These are phyloP conservation scores for Aspergillus olivimuriae DNA, from an alignment of 495 filamentous ascomycete genomes.

Conservation along the genomic window DNA sequence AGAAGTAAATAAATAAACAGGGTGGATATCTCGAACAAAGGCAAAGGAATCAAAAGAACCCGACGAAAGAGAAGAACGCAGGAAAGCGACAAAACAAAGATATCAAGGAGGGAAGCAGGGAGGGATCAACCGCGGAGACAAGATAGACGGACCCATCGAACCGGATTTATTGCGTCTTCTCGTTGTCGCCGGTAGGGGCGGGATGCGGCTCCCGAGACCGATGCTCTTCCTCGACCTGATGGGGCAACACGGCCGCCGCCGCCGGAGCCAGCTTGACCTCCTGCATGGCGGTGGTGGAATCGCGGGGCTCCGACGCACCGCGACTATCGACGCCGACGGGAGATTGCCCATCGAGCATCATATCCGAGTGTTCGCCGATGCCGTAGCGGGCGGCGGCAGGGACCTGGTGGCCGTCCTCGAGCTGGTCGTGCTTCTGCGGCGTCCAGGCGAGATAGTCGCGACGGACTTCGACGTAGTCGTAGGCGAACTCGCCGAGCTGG, in stretches of 20 bases:
- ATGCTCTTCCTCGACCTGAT: constrained; percentile 29
- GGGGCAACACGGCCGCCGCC: constrained; percentile 19
- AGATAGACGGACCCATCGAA: too few relatives aligned
- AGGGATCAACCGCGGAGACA: too few relatives aligned
- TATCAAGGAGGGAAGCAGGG: not conserved
- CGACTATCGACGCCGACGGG: constrained; percentile 44
- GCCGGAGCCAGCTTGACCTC: constrained; percentile 27
- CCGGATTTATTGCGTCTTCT: constrained; percentile 18
- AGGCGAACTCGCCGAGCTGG: constrained; percentile 97
- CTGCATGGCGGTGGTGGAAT: constrained; percentile 26
- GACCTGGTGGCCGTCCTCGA: constrained; percentile 54
- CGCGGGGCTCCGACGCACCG: constrained; percentile 28
- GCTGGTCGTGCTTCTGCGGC: constrained; percentile 67
- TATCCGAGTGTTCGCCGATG: constrained; percentile 69
- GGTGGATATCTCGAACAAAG: constrained; percentile 18
- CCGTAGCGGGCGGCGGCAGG: constrained; percentile 70
- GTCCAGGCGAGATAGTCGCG: constrained; percentile 98
- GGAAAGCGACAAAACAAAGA: not conserved
- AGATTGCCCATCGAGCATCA: constrained; percentile 57
- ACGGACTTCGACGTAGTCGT: constrained; percentile 98
- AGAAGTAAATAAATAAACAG: constrained; percentile 9
- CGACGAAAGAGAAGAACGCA: constrained; percentile 3
- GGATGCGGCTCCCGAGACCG: constrained; percentile 8
- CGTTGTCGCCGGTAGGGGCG: constrained; percentile 15
- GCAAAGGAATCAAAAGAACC: too few relatives aligned